A percentile compares a stretch with the other conserved stretches of the same genome.
These are phyloP conservation scores for Fusarium sp. DNA, from an alignment of 2,329 filamentous ascomycete genomes.

Conservation along the genomic window DNA sequence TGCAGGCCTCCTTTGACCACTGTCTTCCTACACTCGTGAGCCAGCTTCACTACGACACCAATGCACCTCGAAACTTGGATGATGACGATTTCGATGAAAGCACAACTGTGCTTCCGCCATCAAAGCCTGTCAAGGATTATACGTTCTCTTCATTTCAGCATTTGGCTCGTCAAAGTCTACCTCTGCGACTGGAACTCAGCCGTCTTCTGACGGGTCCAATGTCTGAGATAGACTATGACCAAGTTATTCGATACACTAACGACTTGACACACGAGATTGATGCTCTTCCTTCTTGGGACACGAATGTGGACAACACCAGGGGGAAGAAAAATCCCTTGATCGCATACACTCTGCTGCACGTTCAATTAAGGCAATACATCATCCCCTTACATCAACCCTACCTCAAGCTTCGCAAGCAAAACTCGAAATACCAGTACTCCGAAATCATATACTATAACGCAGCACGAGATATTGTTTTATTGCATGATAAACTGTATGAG, in stretches of 20 bases:
- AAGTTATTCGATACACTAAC: constrained; percentile 70
- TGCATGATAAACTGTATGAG: constrained; percentile 69
- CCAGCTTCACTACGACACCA: constrained; percentile 66
- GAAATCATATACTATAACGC: constrained; percentile 73
- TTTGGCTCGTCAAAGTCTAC: constrained; percentile 66
- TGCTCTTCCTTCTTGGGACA: constrained; percentile 66
- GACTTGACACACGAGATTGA: constrained; percentile 71
- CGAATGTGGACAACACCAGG: constrained; percentile 51
- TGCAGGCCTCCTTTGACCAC: constrained; percentile 71
- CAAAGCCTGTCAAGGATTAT: constrained; percentile 64
- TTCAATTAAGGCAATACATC: constrained; percentile 71
- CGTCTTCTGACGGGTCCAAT: constrained; percentile 65
- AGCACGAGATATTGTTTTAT: constrained; percentile 69
- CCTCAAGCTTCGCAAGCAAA: constrained; percentile 67
- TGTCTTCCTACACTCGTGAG: constrained; percentile 68
- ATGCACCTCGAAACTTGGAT: constrained; percentile 67
- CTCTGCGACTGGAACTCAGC: constrained; percentile 67
- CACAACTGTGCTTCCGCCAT: constrained; percentile 62
- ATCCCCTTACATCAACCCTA: constrained; percentile 71
- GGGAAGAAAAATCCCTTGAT: constrained; percentile 66
- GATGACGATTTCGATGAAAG: constrained; percentile 68
- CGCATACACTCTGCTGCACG: constrained; percentile 69
- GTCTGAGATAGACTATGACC: constrained; percentile 69
- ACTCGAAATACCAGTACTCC: constrained; percentile 71
- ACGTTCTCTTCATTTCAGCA: constrained; percentile 70